Evolutionary conservation across 129 eudicot genomes (phyloP).

Genomic region (Deinandra increscens): DNA sequence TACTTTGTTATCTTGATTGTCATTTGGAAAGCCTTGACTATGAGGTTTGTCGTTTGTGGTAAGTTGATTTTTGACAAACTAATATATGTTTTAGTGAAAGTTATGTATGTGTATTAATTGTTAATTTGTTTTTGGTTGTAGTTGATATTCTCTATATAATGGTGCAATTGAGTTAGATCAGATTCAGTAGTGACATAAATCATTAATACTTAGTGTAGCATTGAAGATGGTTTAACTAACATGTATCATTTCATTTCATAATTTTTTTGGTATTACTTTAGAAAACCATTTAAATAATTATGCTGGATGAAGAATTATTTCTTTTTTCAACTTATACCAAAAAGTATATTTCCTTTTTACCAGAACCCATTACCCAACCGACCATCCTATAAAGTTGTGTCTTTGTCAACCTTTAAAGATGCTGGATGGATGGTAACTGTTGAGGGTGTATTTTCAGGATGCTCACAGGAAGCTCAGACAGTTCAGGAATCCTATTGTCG

Average conservation of each 20-base stretch:
- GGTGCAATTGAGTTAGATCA: conserved; percentile 33
- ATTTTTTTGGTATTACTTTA: too few species aligned
- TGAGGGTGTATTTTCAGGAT: too few species aligned
- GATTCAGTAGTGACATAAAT: conserved; percentile 27
- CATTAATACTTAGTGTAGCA: conserved; percentile 28
- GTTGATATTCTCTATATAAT: conserved; percentile 43
- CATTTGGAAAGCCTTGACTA: conserved; percentile 23
- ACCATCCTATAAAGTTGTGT: too few species aligned
- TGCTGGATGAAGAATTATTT: too few species aligned
- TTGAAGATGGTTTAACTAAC: conserved; percentile 22
- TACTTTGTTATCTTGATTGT: conserved; percentile 32
- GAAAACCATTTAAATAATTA: too few species aligned
- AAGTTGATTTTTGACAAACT: conserved; percentile 5
- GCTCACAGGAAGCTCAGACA: too few species aligned
- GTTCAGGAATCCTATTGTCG: too few species aligned
- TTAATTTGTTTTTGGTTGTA: conserved; percentile 29
- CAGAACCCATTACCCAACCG: too few species aligned
- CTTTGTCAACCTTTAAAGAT: too few species aligned
- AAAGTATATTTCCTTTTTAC: too few species aligned
- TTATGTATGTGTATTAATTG: conserved; percentile 4
- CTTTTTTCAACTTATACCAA: too few species aligned
- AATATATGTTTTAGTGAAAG: not conserved
- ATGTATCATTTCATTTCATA: conserved; percentile 6
- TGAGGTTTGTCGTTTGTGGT: conserved; percentile 39
- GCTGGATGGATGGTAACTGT: too few species aligned